These are phyloP conservation scores for Agarophyton chilense DNA, from an alignment of 23 red algal genomes.

Conservation along the genomic window DNA sequence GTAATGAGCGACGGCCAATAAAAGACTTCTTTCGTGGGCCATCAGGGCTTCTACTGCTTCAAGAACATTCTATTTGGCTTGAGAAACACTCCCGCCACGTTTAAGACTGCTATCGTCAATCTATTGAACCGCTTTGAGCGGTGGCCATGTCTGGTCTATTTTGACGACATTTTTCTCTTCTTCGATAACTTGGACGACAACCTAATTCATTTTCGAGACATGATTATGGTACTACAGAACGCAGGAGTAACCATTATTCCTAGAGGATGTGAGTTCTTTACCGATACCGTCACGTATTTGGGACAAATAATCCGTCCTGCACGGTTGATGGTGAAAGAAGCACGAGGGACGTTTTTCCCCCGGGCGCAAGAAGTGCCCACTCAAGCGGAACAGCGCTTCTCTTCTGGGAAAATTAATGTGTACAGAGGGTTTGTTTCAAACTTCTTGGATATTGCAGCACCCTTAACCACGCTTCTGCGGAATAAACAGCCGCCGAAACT, in stretches of 20 bases:
- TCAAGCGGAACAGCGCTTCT: not conserved
- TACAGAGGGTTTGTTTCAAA: not conserved
- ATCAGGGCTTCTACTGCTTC: not conserved
- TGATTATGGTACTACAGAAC: not conserved
- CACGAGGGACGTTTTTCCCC: not conserved
- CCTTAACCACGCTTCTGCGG: not conserved
- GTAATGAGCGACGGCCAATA: not conserved
- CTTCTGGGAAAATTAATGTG: not conserved
- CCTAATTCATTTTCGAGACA: not conserved
- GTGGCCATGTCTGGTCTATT: not conserved
- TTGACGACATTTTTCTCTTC: not conserved
- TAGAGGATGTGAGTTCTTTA: conserved; percentile 15
- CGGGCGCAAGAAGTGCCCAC: not conserved
- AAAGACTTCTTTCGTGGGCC: not conserved
- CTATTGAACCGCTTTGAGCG: not conserved
- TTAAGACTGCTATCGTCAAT: not conserved
- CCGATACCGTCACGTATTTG: not conserved
- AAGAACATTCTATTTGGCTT: not conserved
- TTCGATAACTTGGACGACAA: not conserved
- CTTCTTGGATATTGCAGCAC: not conserved
- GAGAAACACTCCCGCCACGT: not conserved
- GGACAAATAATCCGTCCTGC: not conserved
- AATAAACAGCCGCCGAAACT: not conserved
- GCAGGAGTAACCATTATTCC: too few species aligned
- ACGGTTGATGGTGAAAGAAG: not conserved